phyloP scores from a whole-genome alignment of 345 rosid genomes.

The Aurinia saxatilis region DNA sequence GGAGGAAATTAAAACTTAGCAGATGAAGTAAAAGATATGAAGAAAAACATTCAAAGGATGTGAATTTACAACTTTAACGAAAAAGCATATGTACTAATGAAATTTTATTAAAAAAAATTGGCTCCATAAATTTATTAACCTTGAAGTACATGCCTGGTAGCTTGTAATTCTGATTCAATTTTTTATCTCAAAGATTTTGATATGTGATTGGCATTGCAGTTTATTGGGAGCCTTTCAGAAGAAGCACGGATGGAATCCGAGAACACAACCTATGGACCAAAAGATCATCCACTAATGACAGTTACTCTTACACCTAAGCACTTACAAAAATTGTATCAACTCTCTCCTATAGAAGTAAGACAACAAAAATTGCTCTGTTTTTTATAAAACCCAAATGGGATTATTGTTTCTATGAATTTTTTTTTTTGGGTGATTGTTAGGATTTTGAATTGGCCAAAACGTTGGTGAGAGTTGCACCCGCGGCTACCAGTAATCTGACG shows the following conservation, averaged over 20 bases:
- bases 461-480: slow-evolving; percentile 29
- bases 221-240: neutral
- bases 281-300: slow-evolving; percentile 10
- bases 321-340: slow-evolving; percentile 16
- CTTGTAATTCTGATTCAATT: no score
- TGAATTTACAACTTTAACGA: no score
- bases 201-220: slow-evolving; percentile 3
- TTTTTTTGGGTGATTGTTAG: slow-evolving; percentile 11
- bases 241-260: neutral
- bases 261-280: slow-evolving; percentile 11
- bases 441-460: slow-evolving; percentile 34
- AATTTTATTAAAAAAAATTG: no score
- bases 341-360: slow-evolving; percentile 22
- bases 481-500: slow-evolving; percentile 21
- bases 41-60: no score
- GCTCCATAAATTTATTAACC: no score
- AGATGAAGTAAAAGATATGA: no score
- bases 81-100: no score
- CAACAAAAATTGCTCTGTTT: neutral
- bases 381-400: neutral
- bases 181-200: no score
- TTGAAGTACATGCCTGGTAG: no score
- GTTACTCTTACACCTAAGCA: neutral
- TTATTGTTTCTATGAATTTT: no score
- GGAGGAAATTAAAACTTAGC: no score